These are phyloP conservation scores for Fusarium dlaminii DNA, from an alignment of 2,329 filamentous ascomycete species.

Conservation along the genomic window DNA sequence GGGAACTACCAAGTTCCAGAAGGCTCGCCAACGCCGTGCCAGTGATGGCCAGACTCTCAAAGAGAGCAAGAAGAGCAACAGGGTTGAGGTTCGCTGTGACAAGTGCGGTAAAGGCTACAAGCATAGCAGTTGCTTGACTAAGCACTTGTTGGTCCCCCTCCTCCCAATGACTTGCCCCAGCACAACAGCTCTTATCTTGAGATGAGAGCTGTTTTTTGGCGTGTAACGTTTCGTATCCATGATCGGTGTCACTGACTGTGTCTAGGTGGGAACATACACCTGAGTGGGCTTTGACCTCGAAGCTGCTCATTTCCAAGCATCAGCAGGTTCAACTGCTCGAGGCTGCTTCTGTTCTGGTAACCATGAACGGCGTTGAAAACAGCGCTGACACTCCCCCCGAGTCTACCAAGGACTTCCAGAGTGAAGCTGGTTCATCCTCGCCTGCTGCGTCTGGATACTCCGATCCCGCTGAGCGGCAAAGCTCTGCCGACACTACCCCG, in stretches of 20 bases:
- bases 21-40: conserved; percentile 67
- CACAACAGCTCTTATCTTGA: conserved; percentile 44
- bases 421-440: conserved; percentile 84
- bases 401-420: conserved; percentile 74
- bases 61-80: conserved; percentile 84
- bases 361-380: conserved; percentile 74
- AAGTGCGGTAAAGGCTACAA: conserved; percentile 99
- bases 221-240: conserved; percentile 28
- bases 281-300: conserved; percentile 96
- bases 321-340: conserved; percentile 98
- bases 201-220: conserved; percentile 21
- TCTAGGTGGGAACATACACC: conserved; percentile 98
- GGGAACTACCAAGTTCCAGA: conserved; percentile 57
- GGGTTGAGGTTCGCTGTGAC: conserved; percentile 91
- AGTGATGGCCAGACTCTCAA: conserved; percentile 92
- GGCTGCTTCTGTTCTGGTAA: conserved; percentile 93
- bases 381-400: conserved; percentile 70
- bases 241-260: conserved; percentile 42
- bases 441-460: conserved; percentile 84
- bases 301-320: conserved; percentile 98
- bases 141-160: conserved; percentile 96
- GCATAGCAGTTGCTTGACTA: conserved; percentile 99
- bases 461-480: conserved; percentile 78
- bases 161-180: conserved; percentile 54
- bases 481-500: conserved; percentile 92